Evolutionary conservation across 345 rosid genomes (phyloP).

Genomic region (Trapa bicornis): DNA sequence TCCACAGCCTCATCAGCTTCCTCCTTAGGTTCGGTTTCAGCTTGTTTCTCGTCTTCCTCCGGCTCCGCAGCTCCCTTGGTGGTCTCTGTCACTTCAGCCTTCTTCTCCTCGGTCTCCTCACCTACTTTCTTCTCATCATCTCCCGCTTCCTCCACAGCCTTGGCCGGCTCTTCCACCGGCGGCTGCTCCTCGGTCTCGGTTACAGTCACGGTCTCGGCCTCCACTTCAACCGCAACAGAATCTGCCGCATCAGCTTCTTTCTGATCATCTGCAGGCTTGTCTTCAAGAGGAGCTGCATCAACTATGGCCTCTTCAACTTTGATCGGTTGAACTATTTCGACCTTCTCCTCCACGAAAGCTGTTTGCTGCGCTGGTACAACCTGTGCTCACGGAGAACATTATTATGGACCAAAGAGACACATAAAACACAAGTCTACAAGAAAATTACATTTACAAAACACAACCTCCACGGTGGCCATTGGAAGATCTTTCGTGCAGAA

Average conservation of each 20-base stretch:
- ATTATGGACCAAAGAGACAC: background rate
- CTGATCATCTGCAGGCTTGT: background rate
- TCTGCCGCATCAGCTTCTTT: slow-evolving; percentile 1
- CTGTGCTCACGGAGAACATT: slow-evolving; percentile 13
- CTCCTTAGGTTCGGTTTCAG: background rate
- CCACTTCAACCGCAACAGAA: slow-evolving; percentile 11
- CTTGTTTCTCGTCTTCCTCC: background rate
- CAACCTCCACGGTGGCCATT: slow-evolving; percentile 59
- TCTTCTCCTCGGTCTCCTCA: slow-evolving; percentile 11
- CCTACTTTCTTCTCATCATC: slow-evolving; percentile 16
- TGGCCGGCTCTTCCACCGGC: slow-evolving; percentile 3
- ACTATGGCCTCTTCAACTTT: slow-evolving; percentile 13
- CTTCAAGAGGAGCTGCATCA: background rate
- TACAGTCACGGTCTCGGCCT: slow-evolving; percentile 10
- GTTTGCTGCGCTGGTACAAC: slow-evolving; percentile 33
- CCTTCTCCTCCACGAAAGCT: slow-evolving; percentile 30
- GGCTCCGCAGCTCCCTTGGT: background rate
- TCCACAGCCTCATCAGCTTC: background rate
- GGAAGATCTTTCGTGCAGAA: background rate
- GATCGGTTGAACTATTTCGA: slow-evolving; percentile 1
- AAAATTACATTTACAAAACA: background rate
- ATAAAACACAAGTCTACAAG: no score
- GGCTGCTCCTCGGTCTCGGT: slow-evolving; percentile 1
- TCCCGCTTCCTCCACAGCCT: slow-evolving; percentile 10
- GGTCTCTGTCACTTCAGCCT: background rate